A percentile compares a stretch with the other conserved stretches of the same genome.
Evolutionary conservation across 2,329 filamentous ascomycete genomes (phyloP).

Genomic region (Ophiostoma tasmaniense): DNA sequence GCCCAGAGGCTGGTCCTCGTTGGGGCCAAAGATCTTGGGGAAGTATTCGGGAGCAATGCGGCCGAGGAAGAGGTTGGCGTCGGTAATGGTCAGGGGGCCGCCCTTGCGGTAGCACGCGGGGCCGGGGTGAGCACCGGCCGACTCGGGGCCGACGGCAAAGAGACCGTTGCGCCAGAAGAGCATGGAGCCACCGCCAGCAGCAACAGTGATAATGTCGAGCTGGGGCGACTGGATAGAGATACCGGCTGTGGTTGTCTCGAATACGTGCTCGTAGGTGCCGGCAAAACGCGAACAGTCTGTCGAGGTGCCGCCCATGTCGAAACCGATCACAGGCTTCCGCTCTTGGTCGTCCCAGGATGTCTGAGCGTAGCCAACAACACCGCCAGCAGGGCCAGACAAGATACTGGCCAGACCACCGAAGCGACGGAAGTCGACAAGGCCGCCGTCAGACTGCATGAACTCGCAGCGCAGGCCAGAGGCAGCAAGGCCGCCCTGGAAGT

Average conservation of each 20-base stretch:
- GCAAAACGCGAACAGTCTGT: constrained; percentile 31
- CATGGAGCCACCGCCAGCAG: constrained; percentile 58
- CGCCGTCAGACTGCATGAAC: constrained; percentile 62
- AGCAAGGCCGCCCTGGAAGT: constrained; percentile 56
- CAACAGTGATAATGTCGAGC: constrained; percentile 89
- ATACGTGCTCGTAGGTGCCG: constrained; percentile 59
- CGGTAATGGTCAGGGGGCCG: constrained; percentile 38
- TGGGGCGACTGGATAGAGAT: constrained; percentile 86
- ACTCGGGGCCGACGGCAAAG: constrained; percentile 79
- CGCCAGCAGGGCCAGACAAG: constrained; percentile 60
- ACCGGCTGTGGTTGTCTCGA: constrained; percentile 62
- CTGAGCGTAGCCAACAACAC: constrained; percentile 65
- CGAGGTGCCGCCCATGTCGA: constrained; percentile 41
- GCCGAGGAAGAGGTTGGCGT: constrained; percentile 58
- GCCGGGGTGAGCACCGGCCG: constrained; percentile 59
- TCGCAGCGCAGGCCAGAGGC: constrained; percentile 50
- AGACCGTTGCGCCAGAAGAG: constrained; percentile 73
- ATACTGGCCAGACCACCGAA: constrained; percentile 43
- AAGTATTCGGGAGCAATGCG: constrained; percentile 50
- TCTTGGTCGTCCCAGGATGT: constrained; percentile 61
- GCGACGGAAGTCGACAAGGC: constrained; percentile 20
- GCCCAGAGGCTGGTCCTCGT: constrained; percentile 65
- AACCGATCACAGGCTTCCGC: constrained; percentile 61
- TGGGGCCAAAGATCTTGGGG: constrained; percentile 59
- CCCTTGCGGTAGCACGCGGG: constrained; percentile 61